Evolutionary conservation across 768 basidiomycete genomes (phyloP).

Genomic region (Serendipita indica): DNA sequence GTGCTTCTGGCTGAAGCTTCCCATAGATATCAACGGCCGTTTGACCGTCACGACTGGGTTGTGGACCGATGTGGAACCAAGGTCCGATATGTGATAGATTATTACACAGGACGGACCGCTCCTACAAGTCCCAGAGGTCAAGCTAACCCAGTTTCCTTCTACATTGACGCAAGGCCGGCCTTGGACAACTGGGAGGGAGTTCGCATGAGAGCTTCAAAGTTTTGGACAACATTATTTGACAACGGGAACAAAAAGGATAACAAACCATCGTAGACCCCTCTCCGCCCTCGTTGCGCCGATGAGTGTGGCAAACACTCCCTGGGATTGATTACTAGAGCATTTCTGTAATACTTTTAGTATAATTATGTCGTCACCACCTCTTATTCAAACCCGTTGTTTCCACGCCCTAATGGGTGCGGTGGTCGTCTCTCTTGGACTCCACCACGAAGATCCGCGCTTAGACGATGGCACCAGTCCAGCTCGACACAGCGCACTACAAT

Average conservation of each 20-base stretch:
- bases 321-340: not conserved
- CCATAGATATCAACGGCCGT: constrained; percentile 76
- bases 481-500: constrained; percentile 41
- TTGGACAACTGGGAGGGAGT: constrained; percentile 90
- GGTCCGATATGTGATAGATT: constrained; percentile 93
- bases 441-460: not conserved
- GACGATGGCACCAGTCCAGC: constrained; percentile 37
- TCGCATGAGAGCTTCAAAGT: constrained; percentile 55
- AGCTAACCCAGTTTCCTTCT: constrained; percentile 60
- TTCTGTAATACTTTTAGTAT: not conserved
- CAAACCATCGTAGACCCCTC: no score
- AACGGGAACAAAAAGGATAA: not conserved
- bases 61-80: constrained; percentile 84
- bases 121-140: constrained; percentile 24
- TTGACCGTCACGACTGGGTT: constrained; percentile 95
- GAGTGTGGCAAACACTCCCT: no score
- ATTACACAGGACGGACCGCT: constrained; percentile 66
- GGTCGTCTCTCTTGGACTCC: not conserved
- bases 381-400: not conserved
- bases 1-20: not conserved
- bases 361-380: not conserved
- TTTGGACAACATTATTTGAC: constrained; percentile 25
- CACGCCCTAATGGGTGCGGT: not conserved
- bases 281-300: no score
- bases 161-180: constrained; percentile 87